These are phyloP conservation scores for Yarrowia galli DNA, from an alignment of 1,139 yeast species.

Conservation along the genomic window DNA sequence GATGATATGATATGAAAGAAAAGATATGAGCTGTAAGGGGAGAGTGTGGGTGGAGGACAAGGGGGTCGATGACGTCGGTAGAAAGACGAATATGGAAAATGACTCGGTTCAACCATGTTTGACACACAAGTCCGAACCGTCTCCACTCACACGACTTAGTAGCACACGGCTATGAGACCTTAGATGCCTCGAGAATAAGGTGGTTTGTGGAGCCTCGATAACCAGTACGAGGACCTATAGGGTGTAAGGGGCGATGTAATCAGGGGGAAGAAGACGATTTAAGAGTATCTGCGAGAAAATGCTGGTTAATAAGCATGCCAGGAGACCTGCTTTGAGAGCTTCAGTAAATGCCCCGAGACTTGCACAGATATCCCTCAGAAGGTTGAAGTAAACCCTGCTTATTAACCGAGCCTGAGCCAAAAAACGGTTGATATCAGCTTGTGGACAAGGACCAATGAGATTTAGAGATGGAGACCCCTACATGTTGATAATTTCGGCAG, in stretches of 20 bases:
- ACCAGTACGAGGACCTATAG: background rate
- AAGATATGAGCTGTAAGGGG: background rate
- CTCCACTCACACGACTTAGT: slow-evolving; percentile 1
- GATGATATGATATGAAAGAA: background rate
- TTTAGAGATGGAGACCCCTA: background rate
- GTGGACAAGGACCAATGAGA: slow-evolving; percentile 4
- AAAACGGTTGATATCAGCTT: slow-evolving; percentile 1
- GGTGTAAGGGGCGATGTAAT: background rate
- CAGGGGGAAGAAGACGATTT: background rate
- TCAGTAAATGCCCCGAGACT: background rate
- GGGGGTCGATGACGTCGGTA: background rate
- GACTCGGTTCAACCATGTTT: no score
- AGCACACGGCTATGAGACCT: slow-evolving; percentile 20
- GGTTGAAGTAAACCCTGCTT: slow-evolving; percentile 23
- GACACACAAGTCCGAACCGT: background rate
- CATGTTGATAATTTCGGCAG: background rate
- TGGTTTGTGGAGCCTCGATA: background rate
- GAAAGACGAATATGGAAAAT: background rate
- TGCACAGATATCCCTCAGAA: slow-evolving; percentile 14
- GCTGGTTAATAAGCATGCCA: background rate
- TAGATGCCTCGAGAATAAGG: slow-evolving; percentile 10
- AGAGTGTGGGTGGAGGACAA: background rate
- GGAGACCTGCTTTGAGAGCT: background rate
- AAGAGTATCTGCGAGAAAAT: slow-evolving; percentile 6
- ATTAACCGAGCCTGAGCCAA: slow-evolving; percentile 27